Conservation (phyloP, 164 flowering plant species). For the Tetrastigma voinierianum region DNA sequence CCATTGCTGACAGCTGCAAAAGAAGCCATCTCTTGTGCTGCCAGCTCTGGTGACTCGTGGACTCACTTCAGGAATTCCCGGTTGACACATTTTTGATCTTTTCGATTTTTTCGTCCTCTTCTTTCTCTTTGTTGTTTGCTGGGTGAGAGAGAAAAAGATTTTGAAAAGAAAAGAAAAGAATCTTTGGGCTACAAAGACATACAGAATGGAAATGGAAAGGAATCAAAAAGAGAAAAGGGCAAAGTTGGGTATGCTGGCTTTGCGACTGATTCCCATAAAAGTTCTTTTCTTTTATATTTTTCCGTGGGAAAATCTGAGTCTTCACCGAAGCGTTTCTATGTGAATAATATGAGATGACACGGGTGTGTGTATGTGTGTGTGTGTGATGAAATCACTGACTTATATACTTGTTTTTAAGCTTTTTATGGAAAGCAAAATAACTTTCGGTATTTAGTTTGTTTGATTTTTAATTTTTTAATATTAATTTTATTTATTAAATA, state of each 20-base stretch:
- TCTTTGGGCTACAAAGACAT: background rate
- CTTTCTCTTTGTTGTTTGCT: background rate
- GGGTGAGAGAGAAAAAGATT: background rate
- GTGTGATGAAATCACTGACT: too few relatives aligned
- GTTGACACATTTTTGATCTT: slow-evolving; percentile 10
- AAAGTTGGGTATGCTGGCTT: slow-evolving; percentile 14
- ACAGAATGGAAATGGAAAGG: background rate
- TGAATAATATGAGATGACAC: background rate
- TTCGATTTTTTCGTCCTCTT: too few relatives aligned
- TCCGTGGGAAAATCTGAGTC: background rate
- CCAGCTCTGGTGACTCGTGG: background rate
- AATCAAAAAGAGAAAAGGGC: background rate
- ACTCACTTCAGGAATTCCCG: background rate
- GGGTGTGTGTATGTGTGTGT: background rate
- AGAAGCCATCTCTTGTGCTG: slow-evolving; percentile 9
- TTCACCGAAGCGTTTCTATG: background rate
- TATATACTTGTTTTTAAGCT: too few relatives aligned
- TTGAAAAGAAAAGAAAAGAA: background rate
- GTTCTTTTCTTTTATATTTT: too few relatives aligned
- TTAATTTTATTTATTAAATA: too few relatives aligned
- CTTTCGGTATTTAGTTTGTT: too few relatives aligned
- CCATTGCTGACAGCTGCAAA: background rate
- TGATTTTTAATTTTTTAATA: too few relatives aligned
- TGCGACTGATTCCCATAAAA: slow-evolving; percentile 1
- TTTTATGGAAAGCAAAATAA: too few relatives aligned